phyloP scores from a whole-genome alignment of 257 asterid species.

The Primulina huaijiensis region DNA sequence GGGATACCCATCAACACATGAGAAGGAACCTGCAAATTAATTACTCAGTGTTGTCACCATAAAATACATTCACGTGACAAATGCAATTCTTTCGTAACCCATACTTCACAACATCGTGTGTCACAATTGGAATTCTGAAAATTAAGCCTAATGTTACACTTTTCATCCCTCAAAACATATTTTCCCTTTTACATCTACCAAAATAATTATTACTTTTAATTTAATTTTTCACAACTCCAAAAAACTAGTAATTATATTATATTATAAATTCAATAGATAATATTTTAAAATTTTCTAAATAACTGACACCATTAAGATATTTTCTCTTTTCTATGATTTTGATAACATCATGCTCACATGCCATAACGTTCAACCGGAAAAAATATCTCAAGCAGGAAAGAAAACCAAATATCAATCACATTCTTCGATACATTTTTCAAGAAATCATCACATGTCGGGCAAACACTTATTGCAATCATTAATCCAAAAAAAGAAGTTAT shows the following conservation, averaged over 20 bases:
- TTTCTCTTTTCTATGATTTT: too few species aligned
- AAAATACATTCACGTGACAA: background rate
- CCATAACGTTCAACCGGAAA: too few species aligned
- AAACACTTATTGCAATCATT: conserved; percentile 7
- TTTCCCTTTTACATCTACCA: background rate
- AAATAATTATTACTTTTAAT: background rate
- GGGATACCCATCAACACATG: conserved; percentile 60
- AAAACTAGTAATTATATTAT: too few species aligned
- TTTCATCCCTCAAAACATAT: background rate
- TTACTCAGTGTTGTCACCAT: background rate
- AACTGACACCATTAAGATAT: too few species aligned
- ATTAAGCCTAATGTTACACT: too few species aligned
- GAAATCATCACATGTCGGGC: conserved; percentile 13
- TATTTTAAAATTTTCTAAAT: too few species aligned
- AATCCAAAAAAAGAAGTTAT: background rate
- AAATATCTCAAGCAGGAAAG: background rate
- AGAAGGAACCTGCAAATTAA: conserved; percentile 49
- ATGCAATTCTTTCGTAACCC: background rate
- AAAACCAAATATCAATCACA: too few species aligned
- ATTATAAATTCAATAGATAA: too few species aligned
- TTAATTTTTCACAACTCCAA: too few species aligned
- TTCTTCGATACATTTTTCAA: too few species aligned
- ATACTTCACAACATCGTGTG: background rate
- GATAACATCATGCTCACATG: too few species aligned
- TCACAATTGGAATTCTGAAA: background rate